Conservation (phyloP, 1,139 yeast species). For the Yamadazyma trypodendri region DNA sequence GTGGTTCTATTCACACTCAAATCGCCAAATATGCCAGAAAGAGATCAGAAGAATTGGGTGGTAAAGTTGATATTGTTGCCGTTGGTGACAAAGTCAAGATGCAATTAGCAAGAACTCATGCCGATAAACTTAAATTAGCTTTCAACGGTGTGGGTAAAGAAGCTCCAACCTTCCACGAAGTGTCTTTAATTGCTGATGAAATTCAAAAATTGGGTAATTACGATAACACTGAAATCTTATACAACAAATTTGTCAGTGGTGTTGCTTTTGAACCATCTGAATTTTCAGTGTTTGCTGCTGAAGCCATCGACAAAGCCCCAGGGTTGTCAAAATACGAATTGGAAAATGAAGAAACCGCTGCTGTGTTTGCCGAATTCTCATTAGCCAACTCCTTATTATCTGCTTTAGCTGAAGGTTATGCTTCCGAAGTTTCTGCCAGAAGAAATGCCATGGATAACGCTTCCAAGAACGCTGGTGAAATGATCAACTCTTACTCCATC, state of each 20-base stretch:
- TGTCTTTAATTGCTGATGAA: slow-evolving; percentile 85
- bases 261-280: slow-evolving; percentile 86
- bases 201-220: slow-evolving; percentile 67
- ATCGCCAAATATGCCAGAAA: slow-evolving; percentile 83
- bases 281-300: slow-evolving; percentile 66
- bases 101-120: slow-evolving; percentile 82
- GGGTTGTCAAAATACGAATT: slow-evolving; percentile 81
- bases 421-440: slow-evolving; percentile 97
- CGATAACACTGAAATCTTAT: slow-evolving; percentile 76
- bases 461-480: slow-evolving; percentile 98
- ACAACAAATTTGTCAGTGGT: slow-evolving; percentile 85
- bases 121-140: slow-evolving; percentile 66
- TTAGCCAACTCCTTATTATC: slow-evolving; percentile 87
- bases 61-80: slow-evolving; percentile 78
- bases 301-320: slow-evolving; percentile 81
- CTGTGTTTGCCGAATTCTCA: slow-evolving; percentile 77
- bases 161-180: slow-evolving; percentile 92
- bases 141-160: slow-evolving; percentile 94
- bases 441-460: slow-evolving; percentile 99
- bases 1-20: slow-evolving; percentile 98
- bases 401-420: slow-evolving; percentile 97
- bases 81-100: slow-evolving; percentile 93
- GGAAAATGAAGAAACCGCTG: slow-evolving; percentile 68
- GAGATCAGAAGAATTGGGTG: slow-evolving; percentile 56
- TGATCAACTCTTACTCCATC: slow-evolving; percentile 94